Conservation (phyloP, 1,284 basidiomycete species). For the Coniophora puteana region DNA sequence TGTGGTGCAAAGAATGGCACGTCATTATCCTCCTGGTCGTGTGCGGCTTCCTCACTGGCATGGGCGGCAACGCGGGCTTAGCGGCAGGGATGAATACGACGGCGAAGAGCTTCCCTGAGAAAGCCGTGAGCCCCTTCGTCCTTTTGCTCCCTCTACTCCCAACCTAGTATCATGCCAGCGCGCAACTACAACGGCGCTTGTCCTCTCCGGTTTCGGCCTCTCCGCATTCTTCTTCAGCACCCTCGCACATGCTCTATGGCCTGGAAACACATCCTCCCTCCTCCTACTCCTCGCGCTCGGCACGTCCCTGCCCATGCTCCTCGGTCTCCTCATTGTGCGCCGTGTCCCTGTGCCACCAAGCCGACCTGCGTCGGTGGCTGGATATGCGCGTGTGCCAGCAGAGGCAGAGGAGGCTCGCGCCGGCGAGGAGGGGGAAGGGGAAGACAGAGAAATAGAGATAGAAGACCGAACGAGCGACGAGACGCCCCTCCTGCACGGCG, state of each 20-base stretch:
- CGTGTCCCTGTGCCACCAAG: conserved; percentile 48
- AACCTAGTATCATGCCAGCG: conserved; percentile 36
- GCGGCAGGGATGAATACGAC: conserved; percentile 57
- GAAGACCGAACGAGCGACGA: too few relatives aligned
- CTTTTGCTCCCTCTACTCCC: not conserved
- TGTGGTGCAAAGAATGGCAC: too few relatives aligned
- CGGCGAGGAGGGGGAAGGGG: too few relatives aligned
- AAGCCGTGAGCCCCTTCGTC: conserved; percentile 31
- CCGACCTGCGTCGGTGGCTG: conserved; percentile 8
- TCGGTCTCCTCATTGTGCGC: conserved; percentile 62
- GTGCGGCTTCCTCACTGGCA: conserved; percentile 56
- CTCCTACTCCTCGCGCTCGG: conserved; percentile 69
- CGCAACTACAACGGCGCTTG: conserved; percentile 68
- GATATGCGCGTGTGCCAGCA: not conserved
- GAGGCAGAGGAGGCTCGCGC: too few relatives aligned
- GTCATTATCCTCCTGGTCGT: conserved; percentile 33
- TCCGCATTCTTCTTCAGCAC: conserved; percentile 80
- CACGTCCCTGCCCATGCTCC: conserved; percentile 63
- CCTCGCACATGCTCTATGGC: conserved; percentile 60
- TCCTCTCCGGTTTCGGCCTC: conserved; percentile 81
- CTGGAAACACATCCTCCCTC: conserved; percentile 69
- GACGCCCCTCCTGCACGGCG: too few relatives aligned
- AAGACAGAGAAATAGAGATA: not conserved
- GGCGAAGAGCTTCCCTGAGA: conserved; percentile 61
- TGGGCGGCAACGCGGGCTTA: conserved; percentile 59